Evolutionary conservation across 164 flowering plant species (phyloP).

Genomic region (Protea cynaroides): DNA sequence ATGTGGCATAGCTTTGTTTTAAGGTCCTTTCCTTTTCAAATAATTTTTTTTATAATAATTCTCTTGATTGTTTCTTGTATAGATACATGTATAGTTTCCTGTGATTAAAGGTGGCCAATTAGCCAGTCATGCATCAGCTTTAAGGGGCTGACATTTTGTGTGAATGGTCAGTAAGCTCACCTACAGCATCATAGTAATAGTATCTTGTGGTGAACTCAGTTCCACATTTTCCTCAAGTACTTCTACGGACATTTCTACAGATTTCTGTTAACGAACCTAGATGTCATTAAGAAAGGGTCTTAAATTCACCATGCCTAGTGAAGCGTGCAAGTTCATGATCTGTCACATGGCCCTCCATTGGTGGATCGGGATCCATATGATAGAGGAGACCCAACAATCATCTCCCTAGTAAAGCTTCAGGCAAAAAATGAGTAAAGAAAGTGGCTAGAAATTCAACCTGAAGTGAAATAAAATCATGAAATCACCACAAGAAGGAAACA

Average conservation of each 20-base stretch:
- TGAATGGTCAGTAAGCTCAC: constrained; percentile 52
- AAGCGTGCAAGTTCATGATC: too few species aligned
- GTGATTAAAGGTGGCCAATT: constrained; percentile 32
- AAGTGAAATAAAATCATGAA: too few species aligned
- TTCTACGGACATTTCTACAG: constrained; percentile 5
- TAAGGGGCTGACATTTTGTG: constrained; percentile 15
- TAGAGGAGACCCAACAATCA: too few species aligned
- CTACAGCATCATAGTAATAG: constrained; percentile 16
- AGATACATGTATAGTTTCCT: too few species aligned
- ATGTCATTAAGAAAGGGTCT: too few species aligned
- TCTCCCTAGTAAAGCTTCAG: too few species aligned
- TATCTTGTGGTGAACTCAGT: constrained; percentile 11
- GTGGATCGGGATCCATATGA: too few species aligned
- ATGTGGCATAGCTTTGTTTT: neutral
- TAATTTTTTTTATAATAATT: neutral
- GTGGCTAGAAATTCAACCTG: too few species aligned
- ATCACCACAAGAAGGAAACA: too few species aligned
- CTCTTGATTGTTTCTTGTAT: neutral
- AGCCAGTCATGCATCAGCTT: constrained; percentile 32
- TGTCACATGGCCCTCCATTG: too few species aligned
- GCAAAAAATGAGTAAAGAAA: too few species aligned
- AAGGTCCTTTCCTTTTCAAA: neutral
- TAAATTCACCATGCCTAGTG: too few species aligned
- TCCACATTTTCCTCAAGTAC: constrained; percentile 12
- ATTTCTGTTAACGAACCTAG: neutral